Evolutionary conservation across 352 stramenopile genomes (phyloP).

Genomic region (Phytophthora pisi): DNA sequence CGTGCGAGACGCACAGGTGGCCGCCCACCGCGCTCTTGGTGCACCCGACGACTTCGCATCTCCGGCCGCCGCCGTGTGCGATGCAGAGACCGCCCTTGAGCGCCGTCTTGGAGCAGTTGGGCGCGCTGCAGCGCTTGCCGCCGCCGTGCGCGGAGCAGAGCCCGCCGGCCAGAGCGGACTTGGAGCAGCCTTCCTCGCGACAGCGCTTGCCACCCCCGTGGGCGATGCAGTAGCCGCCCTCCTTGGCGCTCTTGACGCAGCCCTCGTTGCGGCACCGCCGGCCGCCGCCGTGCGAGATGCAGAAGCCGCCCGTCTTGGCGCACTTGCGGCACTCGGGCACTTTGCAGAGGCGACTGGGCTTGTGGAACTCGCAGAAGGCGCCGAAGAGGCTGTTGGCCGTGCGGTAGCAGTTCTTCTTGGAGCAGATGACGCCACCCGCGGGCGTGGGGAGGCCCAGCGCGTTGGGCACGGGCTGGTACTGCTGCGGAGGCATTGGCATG

Average conservation of each 20-base stretch:
- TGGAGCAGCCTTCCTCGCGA: slow-evolving; percentile 54
- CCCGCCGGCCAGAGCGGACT: slow-evolving; percentile 66
- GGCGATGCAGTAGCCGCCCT: slow-evolving; percentile 69
- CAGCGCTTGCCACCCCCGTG: slow-evolving; percentile 69
- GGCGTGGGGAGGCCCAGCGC: slow-evolving; percentile 1
- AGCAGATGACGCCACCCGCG: slow-evolving; percentile 39
- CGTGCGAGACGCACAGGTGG: slow-evolving; percentile 66
- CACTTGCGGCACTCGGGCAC: slow-evolving; percentile 61
- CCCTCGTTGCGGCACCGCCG: slow-evolving; percentile 51
- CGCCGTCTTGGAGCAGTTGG: slow-evolving; percentile 65
- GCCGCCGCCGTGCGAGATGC: slow-evolving; percentile 75
- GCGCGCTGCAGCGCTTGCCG: slow-evolving; percentile 58
- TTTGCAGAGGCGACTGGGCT: slow-evolving; percentile 72
- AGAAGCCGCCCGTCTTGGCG: slow-evolving; percentile 78
- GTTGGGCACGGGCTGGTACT: not conserved
- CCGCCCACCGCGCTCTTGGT: slow-evolving; percentile 68
- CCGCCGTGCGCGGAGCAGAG: slow-evolving; percentile 76
- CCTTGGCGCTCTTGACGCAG: slow-evolving; percentile 79
- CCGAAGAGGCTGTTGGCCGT: slow-evolving; percentile 50
- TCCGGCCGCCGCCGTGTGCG: slow-evolving; percentile 62
- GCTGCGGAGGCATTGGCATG: not conserved
- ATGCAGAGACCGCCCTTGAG: slow-evolving; percentile 72
- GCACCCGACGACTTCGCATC: slow-evolving; percentile 56
- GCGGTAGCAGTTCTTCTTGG: slow-evolving; percentile 73
- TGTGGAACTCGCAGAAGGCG: slow-evolving; percentile 68